phyloP scores from a whole-genome alignment of 306 rosid species.

The Amphicarpaea edgeworthii region DNA sequence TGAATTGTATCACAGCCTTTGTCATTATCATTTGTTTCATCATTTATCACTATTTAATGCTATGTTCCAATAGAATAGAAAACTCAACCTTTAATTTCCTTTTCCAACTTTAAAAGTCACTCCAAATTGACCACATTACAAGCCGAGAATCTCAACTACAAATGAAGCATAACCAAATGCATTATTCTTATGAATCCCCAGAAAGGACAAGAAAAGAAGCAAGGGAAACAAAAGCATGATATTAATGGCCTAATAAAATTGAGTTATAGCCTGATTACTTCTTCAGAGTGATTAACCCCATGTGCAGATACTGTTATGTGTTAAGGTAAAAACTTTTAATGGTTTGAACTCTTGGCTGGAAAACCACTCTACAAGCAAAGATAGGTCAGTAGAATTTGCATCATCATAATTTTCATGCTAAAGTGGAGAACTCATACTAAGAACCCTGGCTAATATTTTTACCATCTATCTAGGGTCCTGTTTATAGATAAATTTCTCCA shows the following conservation, averaged over 20 bases:
- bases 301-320: conserved; percentile 46
- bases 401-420: conserved; percentile 7
- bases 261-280: conserved; percentile 40
- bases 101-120: too few relatives aligned
- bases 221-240: neutral
- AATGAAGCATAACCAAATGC: neutral
- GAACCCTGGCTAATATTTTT: conserved; percentile 23
- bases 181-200: neutral
- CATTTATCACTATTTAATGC: too few relatives aligned
- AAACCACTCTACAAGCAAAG: conserved; percentile 62
- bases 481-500: too few relatives aligned
- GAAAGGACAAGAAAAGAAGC: neutral
- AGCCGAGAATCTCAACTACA: too few relatives aligned
- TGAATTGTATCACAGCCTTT: too few relatives aligned
- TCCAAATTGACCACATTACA: too few relatives aligned
- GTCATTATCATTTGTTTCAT: too few relatives aligned
- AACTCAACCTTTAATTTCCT: too few relatives aligned
- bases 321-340: conserved; percentile 56
- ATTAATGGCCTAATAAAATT: conserved; percentile 3
- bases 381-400: conserved; percentile 30
- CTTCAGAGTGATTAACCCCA: conserved; percentile 55
- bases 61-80: too few relatives aligned
- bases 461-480: neutral
- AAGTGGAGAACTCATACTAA: neutral
- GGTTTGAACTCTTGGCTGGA: conserved; percentile 49